Evolutionary conservation across 2,329 filamentous ascomycete species (phyloP).

Genomic region (Byssothecium circinans): DNA sequence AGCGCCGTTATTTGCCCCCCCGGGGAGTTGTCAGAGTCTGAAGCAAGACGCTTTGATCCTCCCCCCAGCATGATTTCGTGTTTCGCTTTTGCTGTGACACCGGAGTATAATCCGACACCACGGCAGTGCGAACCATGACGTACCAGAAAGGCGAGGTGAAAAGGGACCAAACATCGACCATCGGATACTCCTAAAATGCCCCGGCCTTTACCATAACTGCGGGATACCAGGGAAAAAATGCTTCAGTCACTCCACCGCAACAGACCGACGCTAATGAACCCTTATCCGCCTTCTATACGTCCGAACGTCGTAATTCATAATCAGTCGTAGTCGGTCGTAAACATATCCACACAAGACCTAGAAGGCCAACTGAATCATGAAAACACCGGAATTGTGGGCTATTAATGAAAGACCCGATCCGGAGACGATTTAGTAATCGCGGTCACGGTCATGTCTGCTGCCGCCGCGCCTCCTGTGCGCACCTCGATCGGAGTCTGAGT

Average conservation of each 20-base stretch:
- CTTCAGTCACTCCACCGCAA: background rate
- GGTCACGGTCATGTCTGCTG: constrained; percentile 1
- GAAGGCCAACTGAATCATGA: background rate
- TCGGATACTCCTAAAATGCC: too few relatives aligned
- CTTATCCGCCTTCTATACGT: background rate
- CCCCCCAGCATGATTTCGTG: background rate
- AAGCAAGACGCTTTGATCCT: background rate
- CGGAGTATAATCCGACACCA: background rate
- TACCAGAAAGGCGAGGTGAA: background rate
- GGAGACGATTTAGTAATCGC: background rate
- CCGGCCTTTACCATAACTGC: too few relatives aligned
- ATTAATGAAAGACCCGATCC: too few relatives aligned
- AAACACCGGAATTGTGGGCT: background rate
- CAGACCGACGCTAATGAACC: background rate
- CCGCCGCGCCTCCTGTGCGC: constrained; percentile 12
- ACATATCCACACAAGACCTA: background rate
- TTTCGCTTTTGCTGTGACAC: background rate
- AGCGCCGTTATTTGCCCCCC: too few relatives aligned
- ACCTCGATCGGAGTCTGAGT: constrained; percentile 18
- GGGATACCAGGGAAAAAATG: too few relatives aligned
- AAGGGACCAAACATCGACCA: too few relatives aligned
- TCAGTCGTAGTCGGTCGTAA: background rate
- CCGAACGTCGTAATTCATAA: background rate
- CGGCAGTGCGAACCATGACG: background rate
- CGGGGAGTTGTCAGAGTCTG: background rate